Conservation (phyloP, 495 filamentous ascomycete genomes). For the Poronia punctata region DNA sequence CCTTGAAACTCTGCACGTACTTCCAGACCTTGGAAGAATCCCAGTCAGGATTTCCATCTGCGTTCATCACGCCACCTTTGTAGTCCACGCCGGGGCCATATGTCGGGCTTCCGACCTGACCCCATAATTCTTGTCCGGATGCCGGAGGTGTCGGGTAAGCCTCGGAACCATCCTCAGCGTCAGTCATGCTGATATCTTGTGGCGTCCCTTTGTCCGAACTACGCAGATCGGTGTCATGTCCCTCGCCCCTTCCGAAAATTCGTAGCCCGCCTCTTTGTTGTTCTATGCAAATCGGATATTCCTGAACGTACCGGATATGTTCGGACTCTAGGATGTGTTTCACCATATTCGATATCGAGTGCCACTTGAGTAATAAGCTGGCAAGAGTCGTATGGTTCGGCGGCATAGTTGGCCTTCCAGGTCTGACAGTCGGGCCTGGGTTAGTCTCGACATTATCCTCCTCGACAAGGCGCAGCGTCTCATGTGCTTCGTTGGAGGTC, state of each 20-base stretch:
- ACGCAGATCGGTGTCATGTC: constrained; percentile 41
- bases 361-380: constrained; percentile 68
- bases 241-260: constrained; percentile 74
- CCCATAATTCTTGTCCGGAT: constrained; percentile 38
- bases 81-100: constrained; percentile 30
- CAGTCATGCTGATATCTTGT: constrained; percentile 23
- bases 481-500: constrained; percentile 24
- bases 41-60: constrained; percentile 58
- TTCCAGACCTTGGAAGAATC: constrained; percentile 52
- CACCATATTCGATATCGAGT: constrained; percentile 53
- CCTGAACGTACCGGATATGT: constrained; percentile 55
- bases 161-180: constrained; percentile 39
- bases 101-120: constrained; percentile 42
- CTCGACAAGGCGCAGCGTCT: constrained; percentile 27
- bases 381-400: constrained; percentile 76
- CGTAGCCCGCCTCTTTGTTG: constrained; percentile 67
- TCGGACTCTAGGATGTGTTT: constrained; percentile 33
- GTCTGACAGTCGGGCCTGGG: constrained; percentile 37
- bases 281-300: constrained; percentile 63
- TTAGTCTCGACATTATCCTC: constrained; percentile 38
- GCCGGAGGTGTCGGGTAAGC: constrained; percentile 41
- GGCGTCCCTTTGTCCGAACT: constrained; percentile 28
- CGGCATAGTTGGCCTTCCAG: constrained; percentile 59
- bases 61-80: constrained; percentile 44
- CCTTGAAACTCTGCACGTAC: constrained; percentile 64